Base-by-base conservation (phyloP, 2,329 filamentous ascomycete genomes). In the Cryoendolithus antarcticus region DNA sequence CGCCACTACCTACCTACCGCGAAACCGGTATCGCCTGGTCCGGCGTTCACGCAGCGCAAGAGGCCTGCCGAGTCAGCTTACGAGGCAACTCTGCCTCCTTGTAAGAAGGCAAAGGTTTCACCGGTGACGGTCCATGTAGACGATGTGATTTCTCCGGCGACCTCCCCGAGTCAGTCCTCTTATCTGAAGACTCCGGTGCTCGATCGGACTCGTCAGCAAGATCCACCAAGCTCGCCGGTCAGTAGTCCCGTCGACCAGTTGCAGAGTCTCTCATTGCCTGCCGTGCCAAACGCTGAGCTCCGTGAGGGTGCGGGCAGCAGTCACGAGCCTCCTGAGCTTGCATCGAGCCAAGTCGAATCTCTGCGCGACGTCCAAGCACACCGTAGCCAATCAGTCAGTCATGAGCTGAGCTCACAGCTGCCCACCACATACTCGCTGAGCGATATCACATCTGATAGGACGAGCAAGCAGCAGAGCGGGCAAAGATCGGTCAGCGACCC, bases 401-500 rank as follows among this genome's bases (percentile, higher is more conserved):
- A 46, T 27, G 43, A 46, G 21, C 37, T 46, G 2, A 54, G 49
- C 6, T 58, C 56, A 3, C 53, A 61, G 41, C 38, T 61, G 9
- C 58, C 58, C 1, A 57, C 52, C 6, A 53, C 56, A 2, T 61
- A 60, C 32, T 56, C 54, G 4, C 40, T 59, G 15, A 57, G 53
- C 29, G 50, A 56, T 30, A 40, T 48, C 6, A 48, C 51, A 6
- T 48, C 51, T 0, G 38, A 45, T 13, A 48, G 45, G 32, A 43
- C 39, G 30, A 45, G 42, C 37, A 38, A 43, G 24, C 35, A 44
- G 7, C 33, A 32, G 8, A 40, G 41, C 9, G 6, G 37, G 6
- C 41, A 50, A 34, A 41, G 48, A 21, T 51, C 49, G 7, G 30
- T 37, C 7, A 53, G 52, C 37, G 53, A 51, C 30, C 48, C 44